Evolutionary conservation across 2,329 filamentous ascomycete genomes (phyloP).

Genomic region (Alternaria tenuissima): DNA sequence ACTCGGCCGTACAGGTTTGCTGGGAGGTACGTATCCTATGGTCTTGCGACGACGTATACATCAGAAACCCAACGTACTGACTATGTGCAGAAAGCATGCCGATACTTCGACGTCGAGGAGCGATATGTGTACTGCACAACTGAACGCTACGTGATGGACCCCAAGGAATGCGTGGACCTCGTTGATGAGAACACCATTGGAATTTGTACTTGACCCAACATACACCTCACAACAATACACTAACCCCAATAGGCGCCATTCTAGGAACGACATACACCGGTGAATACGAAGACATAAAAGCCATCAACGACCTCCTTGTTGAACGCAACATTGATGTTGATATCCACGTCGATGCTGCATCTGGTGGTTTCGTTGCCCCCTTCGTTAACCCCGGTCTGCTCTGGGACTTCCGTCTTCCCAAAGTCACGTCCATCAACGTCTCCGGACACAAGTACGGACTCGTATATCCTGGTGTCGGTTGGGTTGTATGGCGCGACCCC

Average conservation of each 20-base stretch:
- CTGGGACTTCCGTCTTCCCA: slow-evolving; percentile 92
- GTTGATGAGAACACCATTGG: slow-evolving; percentile 81
- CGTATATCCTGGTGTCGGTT: slow-evolving; percentile 88
- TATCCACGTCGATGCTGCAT: slow-evolving; percentile 94
- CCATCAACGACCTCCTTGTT: slow-evolving; percentile 85
- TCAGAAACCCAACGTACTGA: background rate
- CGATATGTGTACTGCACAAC: slow-evolving; percentile 73
- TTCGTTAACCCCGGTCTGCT: slow-evolving; percentile 84
- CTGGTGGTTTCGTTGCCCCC: slow-evolving; percentile 90
- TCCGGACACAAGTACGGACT: slow-evolving; percentile 88
- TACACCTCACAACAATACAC: background rate
- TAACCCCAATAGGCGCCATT: slow-evolving; percentile 63
- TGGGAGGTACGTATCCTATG: slow-evolving; percentile 68
- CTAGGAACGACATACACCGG: slow-evolving; percentile 94
- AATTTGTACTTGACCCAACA: slow-evolving; percentile 66
- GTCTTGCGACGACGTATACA: too few relatives aligned
- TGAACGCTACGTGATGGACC: slow-evolving; percentile 70
- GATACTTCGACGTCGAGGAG: slow-evolving; percentile 94
- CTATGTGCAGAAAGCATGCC: slow-evolving; percentile 64
- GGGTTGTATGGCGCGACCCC: slow-evolving; percentile 87
- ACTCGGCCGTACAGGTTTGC: slow-evolving; percentile 93
- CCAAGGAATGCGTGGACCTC: slow-evolving; percentile 67
- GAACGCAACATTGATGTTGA: slow-evolving; percentile 78
- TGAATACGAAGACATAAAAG: slow-evolving; percentile 90
- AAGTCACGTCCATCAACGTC: slow-evolving; percentile 92